Evolutionary conservation across 106 monocot genomes (phyloP), one percentile per base, ranked within the genome.

Genomic region (Allium fistulosum): DNA sequence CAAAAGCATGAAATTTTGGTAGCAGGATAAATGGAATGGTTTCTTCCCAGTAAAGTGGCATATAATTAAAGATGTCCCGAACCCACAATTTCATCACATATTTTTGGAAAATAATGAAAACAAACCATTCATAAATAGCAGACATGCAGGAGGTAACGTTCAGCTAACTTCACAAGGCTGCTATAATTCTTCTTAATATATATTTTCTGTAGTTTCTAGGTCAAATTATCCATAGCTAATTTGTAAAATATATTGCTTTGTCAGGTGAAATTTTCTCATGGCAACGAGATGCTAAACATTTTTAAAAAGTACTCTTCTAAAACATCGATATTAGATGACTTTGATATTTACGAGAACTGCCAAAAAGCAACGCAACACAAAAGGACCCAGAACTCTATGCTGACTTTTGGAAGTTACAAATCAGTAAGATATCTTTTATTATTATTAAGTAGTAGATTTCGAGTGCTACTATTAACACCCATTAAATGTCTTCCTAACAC

Each of bases 11-110:
- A 67, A 80, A 46, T 84, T 84, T 62, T 84, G 84, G 80, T 80
- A 84, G 53, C 90, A 94, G 49, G 94, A 94, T 75, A 94, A 94
- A 64, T 94, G 94, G 94, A 94, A 78, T 62, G 94, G 94, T 47
- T 94, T 73, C 46, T 94, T 94, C 68, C 85, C 90, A 11, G 90
- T 94, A 17, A 94, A 85, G 61, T 93, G 93, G 93, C 88, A 93
- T 58, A 81, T 93, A 49, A 86, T 93, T 58, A 93, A 93, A 62
- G 94, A 94, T 67, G 59, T 84, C 13, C 84, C 68, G 10, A 68
- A 68, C 56, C 55, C 68, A 28, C 68, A 68, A 48, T 68, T 68
- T 55, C 53, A 51, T 15, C 68, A 68, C 56, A 68, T 68, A 68
- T 26, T 68, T 53, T 55, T 68, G 55, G 68, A 68, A 45, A 68